Conservation (phyloP, 257 asterid genomes). For the Knoxia roxburghii region DNA sequence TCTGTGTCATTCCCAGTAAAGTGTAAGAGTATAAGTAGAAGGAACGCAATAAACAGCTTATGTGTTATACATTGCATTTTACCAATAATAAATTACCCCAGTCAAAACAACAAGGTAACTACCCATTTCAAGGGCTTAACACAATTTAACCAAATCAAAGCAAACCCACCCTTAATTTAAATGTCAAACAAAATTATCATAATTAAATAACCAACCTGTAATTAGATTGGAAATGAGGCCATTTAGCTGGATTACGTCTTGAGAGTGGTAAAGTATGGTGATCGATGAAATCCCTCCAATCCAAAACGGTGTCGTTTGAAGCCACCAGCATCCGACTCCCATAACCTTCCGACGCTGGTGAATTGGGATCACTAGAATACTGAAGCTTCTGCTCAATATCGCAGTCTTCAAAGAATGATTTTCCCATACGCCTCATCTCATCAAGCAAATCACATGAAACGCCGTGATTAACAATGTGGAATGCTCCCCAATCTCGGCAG, state of each 20-base stretch:
- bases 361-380: slow-evolving; percentile 53
- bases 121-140: no score
- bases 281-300: slow-evolving; percentile 93
- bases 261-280: slow-evolving; percentile 80
- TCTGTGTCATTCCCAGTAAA: no score
- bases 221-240: slow-evolving; percentile 69
- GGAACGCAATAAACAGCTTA: no score
- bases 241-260: slow-evolving; percentile 55
- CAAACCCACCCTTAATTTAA: no score
- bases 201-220: no score
- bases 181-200: no score
- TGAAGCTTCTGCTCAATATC: slow-evolving; percentile 52
- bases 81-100: no score
- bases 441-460: slow-evolving; percentile 45
- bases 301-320: slow-evolving; percentile 65
- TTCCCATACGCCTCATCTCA: slow-evolving; percentile 48
- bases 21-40: no score
- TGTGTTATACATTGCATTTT: no score
- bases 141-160: no score
- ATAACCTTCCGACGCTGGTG: slow-evolving; percentile 89
- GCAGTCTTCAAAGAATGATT: slow-evolving; percentile 58
- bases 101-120: no score
- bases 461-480: slow-evolving; percentile 72
- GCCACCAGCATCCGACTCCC: slow-evolving; percentile 84
- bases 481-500: slow-evolving; percentile 87